Evolutionary conservation across 2,329 filamentous ascomycete species (phyloP), one percentile per base, ranked within the genome.

Genomic region (Rugonectria rugulosa): DNA sequence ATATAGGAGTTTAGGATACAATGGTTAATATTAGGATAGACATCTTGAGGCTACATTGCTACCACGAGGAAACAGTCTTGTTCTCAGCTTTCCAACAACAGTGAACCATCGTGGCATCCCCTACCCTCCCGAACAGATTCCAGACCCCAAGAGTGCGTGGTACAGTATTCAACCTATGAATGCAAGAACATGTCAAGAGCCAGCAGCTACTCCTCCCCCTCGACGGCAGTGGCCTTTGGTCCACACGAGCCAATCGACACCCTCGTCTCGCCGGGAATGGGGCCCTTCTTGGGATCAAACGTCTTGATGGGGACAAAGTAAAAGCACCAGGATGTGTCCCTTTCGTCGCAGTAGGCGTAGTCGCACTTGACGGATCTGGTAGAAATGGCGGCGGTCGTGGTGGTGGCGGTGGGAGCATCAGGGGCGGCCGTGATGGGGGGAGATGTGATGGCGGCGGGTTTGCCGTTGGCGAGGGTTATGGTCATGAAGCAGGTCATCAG

Each of bases 291-390:
- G 15, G 63, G 53, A 43, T 77, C 68, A 54, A 68, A 75, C n/a
- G 64, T 63, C 6, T 72, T 76, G 38, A 75, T 59, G 14, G 74
- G 75, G 20, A 63, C 67, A 68, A 74, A 78, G 62, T 70, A 74
- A 57, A 74, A 71, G 62, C 76, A 77, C 68, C 71, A 77, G 3
- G 69, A 69, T 4, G 65, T 67, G 12, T 61, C 62, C 36, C 72
- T 7, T 11, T 11, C 70, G 56, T 73, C 70, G 65, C 75, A 76
- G 62, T 74, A 75, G 20, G 60, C 56, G 59, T 72, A 67, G 49
- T 73, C 67, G 66, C 75, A 77, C 44, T 65, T 46, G 34, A 67
- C 46, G 6, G 65, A 46, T 15, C 60, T 46, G 12, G 50, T 56
- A 11, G 61, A 32, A 11, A 57, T 40, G 3, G 48, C 24, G 29